These are phyloP conservation scores for Gymnopilus junonius DNA, from an alignment of 768 basidiomycete species.

Conservation along the genomic window DNA sequence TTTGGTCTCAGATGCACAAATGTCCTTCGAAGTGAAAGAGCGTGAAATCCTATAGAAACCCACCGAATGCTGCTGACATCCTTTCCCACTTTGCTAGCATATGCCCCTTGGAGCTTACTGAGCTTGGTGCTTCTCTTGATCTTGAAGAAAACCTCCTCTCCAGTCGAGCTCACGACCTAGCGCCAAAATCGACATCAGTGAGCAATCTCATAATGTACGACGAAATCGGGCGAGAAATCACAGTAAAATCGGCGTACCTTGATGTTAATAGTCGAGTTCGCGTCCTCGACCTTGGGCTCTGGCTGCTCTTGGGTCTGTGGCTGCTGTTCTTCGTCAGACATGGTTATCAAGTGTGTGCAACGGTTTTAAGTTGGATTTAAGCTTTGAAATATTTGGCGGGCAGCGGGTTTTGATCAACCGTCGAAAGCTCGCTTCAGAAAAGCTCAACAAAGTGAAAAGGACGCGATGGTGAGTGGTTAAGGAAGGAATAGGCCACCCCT, in stretches of 20 bases:
- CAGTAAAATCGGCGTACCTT: slow-evolving; percentile 51
- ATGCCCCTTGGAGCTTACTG: slow-evolving; percentile 91
- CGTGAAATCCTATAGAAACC: slow-evolving; percentile 30
- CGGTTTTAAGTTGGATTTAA: background rate
- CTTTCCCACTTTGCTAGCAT: slow-evolving; percentile 91
- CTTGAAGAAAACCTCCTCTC: slow-evolving; percentile 96
- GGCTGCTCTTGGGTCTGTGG: slow-evolving; percentile 34
- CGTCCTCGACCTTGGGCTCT: slow-evolving; percentile 59
- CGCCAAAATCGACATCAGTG: slow-evolving; percentile 9
- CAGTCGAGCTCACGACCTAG: slow-evolving; percentile 75
- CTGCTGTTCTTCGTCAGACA: slow-evolving; percentile 60
- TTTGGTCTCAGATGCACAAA: slow-evolving; percentile 9
- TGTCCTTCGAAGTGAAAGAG: slow-evolving; percentile 4
- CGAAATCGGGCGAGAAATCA: background rate
- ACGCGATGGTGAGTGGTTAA: background rate
- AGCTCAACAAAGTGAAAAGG: background rate
- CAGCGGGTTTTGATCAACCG: background rate
- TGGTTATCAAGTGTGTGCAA: slow-evolving; percentile 27
- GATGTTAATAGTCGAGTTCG: slow-evolving; percentile 74
- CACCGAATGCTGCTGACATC: slow-evolving; percentile 88
- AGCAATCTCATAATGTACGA: background rate
- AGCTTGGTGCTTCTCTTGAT: slow-evolving; percentile 93
- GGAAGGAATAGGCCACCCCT: slow-evolving; percentile 9
- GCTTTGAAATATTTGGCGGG: background rate
- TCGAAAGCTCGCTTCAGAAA: background rate